Evolutionary conservation across 176 grass and related monocot species (phyloP).

Genomic region (Oryza meridionalis): DNA sequence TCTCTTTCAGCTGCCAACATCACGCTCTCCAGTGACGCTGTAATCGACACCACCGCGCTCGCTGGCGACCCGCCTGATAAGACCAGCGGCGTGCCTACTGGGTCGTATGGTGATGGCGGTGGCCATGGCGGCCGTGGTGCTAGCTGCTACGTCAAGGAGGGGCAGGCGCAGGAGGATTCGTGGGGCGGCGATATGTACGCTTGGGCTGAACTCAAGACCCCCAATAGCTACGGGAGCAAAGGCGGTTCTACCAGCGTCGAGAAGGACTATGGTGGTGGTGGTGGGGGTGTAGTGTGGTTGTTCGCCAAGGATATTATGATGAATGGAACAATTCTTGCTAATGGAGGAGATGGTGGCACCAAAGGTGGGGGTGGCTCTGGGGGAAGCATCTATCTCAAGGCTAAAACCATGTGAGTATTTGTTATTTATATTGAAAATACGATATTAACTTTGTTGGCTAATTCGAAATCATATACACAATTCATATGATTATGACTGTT

Average conservation of each 20-base stretch:
- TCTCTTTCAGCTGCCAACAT: constrained; percentile 62
- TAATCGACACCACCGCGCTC: constrained; percentile 67
- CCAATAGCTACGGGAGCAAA: constrained; percentile 81
- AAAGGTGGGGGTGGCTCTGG: constrained; percentile 93
- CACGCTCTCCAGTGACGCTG: constrained; percentile 43
- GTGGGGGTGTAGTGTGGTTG: constrained; percentile 80
- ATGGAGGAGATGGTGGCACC: constrained; percentile 73
- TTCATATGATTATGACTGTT: neutral
- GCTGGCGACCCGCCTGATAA: constrained; percentile 67
- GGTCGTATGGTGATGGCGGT: constrained; percentile 77
- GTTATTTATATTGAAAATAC: neutral
- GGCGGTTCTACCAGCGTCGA: constrained; percentile 79
- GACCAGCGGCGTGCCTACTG: constrained; percentile 70
- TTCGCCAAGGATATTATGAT: constrained; percentile 62
- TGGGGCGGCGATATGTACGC: constrained; percentile 94
- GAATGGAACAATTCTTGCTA: constrained; percentile 66
- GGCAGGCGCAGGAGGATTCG: constrained; percentile 79
- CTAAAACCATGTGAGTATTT: constrained; percentile 73
- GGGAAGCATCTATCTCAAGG: constrained; percentile 85
- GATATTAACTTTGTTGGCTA: neutral
- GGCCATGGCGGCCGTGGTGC: constrained; percentile 85
- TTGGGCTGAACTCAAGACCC: constrained; percentile 62
- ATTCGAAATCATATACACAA: neutral
- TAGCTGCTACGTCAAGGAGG: constrained; percentile 75
- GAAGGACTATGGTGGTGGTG: constrained; percentile 86